A percentile compares a stretch with the other conserved stretches of the same genome.
Evolutionary conservation across 169 alveolate genomes (phyloP).

Genomic region (Theileria orientalis): DNA sequence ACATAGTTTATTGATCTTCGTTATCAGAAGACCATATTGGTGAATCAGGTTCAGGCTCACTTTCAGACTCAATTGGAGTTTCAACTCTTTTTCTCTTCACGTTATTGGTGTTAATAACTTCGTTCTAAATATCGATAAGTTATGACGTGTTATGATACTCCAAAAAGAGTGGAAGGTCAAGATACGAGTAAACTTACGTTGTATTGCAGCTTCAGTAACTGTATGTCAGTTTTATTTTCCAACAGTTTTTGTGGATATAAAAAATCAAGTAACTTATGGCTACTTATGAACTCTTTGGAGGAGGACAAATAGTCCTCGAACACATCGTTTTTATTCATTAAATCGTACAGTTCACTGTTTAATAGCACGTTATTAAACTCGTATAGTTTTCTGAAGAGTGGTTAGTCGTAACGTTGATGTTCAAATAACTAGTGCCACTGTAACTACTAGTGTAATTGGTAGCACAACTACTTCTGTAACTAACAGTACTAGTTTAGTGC

Average conservation of each 20-base stretch:
- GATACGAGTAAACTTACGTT: neutral
- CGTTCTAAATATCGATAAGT: neutral
- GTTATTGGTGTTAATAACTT: neutral
- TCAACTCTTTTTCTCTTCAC: slow-evolving; percentile 10
- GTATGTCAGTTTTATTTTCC: slow-evolving; percentile 1
- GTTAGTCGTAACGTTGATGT: neutral
- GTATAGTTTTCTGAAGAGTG: slow-evolving; percentile 22
- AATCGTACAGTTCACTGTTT: slow-evolving; percentile 25
- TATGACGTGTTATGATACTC: neutral
- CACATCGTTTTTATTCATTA: slow-evolving; percentile 2
- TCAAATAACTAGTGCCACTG: too few species aligned
- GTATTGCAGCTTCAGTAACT: slow-evolving; percentile 4
- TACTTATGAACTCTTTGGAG: slow-evolving; percentile 7
- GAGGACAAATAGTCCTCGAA: neutral
- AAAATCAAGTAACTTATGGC: slow-evolving; percentile 4
- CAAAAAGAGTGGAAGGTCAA: neutral
- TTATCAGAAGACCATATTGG: slow-evolving; percentile 61
- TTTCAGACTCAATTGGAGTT: slow-evolving; percentile 18
- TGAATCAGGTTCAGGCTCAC: slow-evolving; percentile 19
- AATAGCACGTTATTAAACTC: slow-evolving; percentile 55
- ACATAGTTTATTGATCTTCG: slow-evolving; percentile 21
- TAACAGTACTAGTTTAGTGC: too few species aligned
- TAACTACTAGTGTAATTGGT: too few species aligned
- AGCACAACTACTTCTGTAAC: too few species aligned
- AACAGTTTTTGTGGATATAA: slow-evolving; percentile 12